These are phyloP conservation scores for Huiozyma naganishii DNA, from an alignment of 805 yeast genomes.

Conservation along the genomic window DNA sequence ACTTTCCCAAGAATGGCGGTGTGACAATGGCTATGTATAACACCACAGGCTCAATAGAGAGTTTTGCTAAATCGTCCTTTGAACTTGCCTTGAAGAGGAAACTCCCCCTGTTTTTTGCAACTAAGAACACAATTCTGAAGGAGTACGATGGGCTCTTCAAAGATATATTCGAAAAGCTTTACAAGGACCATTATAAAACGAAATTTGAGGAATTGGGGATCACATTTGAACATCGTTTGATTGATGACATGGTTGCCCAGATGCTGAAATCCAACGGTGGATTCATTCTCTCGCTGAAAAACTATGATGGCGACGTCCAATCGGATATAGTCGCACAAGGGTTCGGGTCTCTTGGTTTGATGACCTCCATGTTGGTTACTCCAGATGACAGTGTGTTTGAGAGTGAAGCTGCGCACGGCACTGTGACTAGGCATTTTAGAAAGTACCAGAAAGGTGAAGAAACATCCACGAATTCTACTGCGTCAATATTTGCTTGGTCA, in stretches of 20 bases:
- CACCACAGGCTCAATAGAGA: slow-evolving; percentile 80
- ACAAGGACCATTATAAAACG: slow-evolving; percentile 54
- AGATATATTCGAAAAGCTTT: slow-evolving; percentile 77
- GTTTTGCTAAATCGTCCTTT: slow-evolving; percentile 89
- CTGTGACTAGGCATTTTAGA: slow-evolving; percentile 94
- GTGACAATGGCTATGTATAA: slow-evolving; percentile 91
- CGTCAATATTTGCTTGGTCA: slow-evolving; percentile 94
- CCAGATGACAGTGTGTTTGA: slow-evolving; percentile 95
- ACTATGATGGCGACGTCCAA: slow-evolving; percentile 96
- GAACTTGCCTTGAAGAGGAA: slow-evolving; percentile 71
- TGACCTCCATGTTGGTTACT: slow-evolving; percentile 91
- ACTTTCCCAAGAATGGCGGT: slow-evolving; percentile 40
- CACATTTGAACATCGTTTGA: slow-evolving; percentile 92
- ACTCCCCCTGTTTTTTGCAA: slow-evolving; percentile 72
- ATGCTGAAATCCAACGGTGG: slow-evolving; percentile 95
- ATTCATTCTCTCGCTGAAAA: slow-evolving; percentile 87
- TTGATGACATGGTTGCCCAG: slow-evolving; percentile 98
- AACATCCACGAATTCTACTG: slow-evolving; percentile 93
- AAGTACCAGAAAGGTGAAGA: slow-evolving; percentile 92
- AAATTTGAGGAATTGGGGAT: slow-evolving; percentile 69
- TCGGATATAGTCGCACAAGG: slow-evolving; percentile 98
- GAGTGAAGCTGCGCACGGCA: slow-evolving; percentile 96
- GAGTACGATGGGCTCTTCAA: slow-evolving; percentile 90
- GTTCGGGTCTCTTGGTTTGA: slow-evolving; percentile 88
- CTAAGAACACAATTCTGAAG: slow-evolving; percentile 90